Base-by-base conservation (phyloP, 306 rosid genomes). In the Purshia tridentata region DNA sequence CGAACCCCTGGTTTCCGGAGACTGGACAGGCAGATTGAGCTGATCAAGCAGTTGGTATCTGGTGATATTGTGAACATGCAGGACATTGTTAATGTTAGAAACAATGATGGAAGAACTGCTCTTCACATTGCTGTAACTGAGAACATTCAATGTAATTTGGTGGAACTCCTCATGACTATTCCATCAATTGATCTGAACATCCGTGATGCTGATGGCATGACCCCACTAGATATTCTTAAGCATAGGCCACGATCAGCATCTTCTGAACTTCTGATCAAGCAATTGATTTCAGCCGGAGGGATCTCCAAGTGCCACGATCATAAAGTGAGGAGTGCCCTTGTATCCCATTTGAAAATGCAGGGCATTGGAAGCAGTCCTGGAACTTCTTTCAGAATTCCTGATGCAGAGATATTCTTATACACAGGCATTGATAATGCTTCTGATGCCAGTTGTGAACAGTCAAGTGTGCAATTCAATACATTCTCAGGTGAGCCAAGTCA, bases 381-480 rank as follows among this genome's bases (percentile, higher is more conserved):
- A 23, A 91, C 94, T 60, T 91, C 91, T 20, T 93, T 93, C 71
- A 80, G 94, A 85, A 88, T 93, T 54, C 92, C 97, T 19, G 98
- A 93, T 80, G 90, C 91, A 19, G 98, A 93, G 88, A 91, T 91
- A 67, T 89, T 93, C 87, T 65, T 89, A 75, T 89, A 89, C 86
- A 88, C 96, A 0, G 93, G 90, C 19, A 78, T 82, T 29, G 96
- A 91, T 61, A 90, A 84, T 78, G 84, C 72, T 61, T 83, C 86
- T 60, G 87, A 84, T 74, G 79, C 72, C 46, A 82, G 75, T 73
- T 78, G 51, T 58, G 87, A 82, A 29, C 81, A 83, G 78, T 70
- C 65, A 48, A 83, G 86, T 41, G 55, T 68, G 51, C 85, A 81
- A 75, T 74, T 86, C 70, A 65, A 76, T 70, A 64, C 84, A 0